phyloP scores from a whole-genome alignment of 352 stramenopile species.

The Phytophthora rubi region DNA sequence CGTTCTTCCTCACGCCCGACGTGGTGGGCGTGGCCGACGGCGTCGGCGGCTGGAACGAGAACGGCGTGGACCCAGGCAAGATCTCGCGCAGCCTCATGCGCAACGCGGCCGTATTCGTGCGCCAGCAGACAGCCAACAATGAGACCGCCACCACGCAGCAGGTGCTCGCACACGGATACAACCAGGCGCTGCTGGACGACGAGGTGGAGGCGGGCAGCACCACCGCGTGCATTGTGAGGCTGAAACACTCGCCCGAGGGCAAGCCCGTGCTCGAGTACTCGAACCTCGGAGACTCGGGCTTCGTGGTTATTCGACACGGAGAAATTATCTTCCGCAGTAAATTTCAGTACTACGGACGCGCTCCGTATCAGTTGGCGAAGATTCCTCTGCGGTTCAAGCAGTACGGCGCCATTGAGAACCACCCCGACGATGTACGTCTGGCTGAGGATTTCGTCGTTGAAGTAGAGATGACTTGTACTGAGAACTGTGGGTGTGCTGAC shows the following conservation, averaged over 20 bases:
- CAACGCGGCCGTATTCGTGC: constrained; percentile 60
- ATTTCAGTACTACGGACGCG: constrained; percentile 80
- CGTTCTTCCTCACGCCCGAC: constrained; percentile 70
- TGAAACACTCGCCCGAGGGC: constrained; percentile 55
- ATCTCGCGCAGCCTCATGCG: constrained; percentile 83
- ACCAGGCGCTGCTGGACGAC: constrained; percentile 65
- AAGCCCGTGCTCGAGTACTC: constrained; percentile 75
- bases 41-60: constrained; percentile 85
- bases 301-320: constrained; percentile 72
- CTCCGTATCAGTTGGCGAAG: constrained; percentile 82
- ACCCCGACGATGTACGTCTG: constrained; percentile 65
- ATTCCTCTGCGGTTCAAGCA: constrained; percentile 74
- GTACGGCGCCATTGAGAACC: constrained; percentile 82
- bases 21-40: constrained; percentile 77
- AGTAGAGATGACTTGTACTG: not conserved
- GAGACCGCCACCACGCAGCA: constrained; percentile 52
- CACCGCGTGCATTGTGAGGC: constrained; percentile 74
- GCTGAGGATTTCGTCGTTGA: not conserved
- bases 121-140: constrained; percentile 39
- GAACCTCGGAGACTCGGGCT: constrained; percentile 82
- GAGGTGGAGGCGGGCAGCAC: constrained; percentile 80
- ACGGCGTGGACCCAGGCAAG: constrained; percentile 76
- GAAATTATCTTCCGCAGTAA: constrained; percentile 75
- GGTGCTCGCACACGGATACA: constrained; percentile 64
- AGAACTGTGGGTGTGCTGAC: constrained; percentile 6